Conservation (phyloP, 2,329 filamentous ascomycete species). For the Fusarium kyushuense region DNA sequence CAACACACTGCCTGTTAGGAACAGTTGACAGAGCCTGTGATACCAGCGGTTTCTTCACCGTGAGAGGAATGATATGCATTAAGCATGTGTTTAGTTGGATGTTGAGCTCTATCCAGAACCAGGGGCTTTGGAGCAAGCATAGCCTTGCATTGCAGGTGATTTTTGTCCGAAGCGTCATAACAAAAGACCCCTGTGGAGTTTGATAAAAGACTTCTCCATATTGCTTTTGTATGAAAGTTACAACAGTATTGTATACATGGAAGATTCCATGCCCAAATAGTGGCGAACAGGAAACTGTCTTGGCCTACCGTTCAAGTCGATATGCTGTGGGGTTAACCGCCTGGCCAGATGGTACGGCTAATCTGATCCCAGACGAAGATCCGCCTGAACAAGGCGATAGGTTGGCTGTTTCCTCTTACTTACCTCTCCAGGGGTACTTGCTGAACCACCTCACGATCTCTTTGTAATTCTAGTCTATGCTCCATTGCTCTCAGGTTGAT, state of each 20-base stretch:
- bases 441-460: constrained; percentile 22
- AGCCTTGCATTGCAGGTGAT: constrained; percentile 8
- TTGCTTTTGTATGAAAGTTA: constrained; percentile 4
- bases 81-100: not conserved
- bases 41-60: not conserved
- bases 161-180: constrained; percentile 4
- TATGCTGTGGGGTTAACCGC: constrained; percentile 8
- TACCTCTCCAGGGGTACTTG: constrained; percentile 21
- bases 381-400: constrained; percentile 25
- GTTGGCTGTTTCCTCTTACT: constrained; percentile 20
- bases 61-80: not conserved
- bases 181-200: constrained; percentile 7
- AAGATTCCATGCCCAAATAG: constrained; percentile 1
- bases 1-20: not conserved
- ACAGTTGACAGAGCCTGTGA: not conserved
- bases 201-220: not conserved
- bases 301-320: constrained; percentile 2
- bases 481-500: constrained; percentile 15
- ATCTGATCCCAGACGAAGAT: constrained; percentile 22
- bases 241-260: not conserved
- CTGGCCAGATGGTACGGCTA: constrained; percentile 29
- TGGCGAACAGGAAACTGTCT: constrained; percentile 7
- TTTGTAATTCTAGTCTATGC: constrained; percentile 8
- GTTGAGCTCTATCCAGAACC: constrained; percentile 2
- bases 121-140: not conserved